Base-by-base conservation (phyloP, 352 stramenopile genomes). In the Elongisporangium anandrum region DNA sequence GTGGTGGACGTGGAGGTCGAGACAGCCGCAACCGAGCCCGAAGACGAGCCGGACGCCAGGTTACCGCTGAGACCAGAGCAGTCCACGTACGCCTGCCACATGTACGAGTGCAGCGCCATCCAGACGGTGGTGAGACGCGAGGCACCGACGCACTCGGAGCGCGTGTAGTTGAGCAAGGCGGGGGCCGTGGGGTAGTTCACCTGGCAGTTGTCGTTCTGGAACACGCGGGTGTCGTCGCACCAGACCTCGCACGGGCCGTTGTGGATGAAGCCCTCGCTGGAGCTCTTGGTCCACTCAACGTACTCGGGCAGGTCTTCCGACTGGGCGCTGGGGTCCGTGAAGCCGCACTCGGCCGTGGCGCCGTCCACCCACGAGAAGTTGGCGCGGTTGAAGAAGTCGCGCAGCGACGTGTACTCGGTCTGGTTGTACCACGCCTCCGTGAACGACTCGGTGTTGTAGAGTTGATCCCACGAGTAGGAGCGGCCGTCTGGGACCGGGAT, bases 51-150 rank as follows among this genome's bases (percentile, higher is more conserved):
- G 21, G 54, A 38, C 16, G 15, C 58, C 9, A 45, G 34, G 52
- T 22, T 54, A 39, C 34, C 56, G 48, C 76, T 68, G 34, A 73
- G 70, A 45, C 64, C 70, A 26, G 66, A 51, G 24, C 69, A 78
- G 58, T 81, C 69, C 22, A 75, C 68, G 66, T 86, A 87, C 56
- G 86, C 66, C 66, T 88, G 76, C 76, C 74, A 88, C 49, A 65
- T 61, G 2, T 69, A 20, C 13, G 67, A 61, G 50, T 85, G 72
- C 63, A 81, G 74, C 5, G 65, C 68, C 38, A 87, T 63, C 79
- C 79, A 88, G 65, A 77, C 81, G 49, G 80, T 73, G 1, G 72
- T 81, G 10, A 87, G 62, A 0, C 67, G 57, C 45, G 70, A 75
- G 21, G 70, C 73, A 34, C 63, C 58, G 52, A 47, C 62, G 50